Conservation (phyloP, 768 basidiomycete genomes). For the Trametes gibbosa region DNA sequence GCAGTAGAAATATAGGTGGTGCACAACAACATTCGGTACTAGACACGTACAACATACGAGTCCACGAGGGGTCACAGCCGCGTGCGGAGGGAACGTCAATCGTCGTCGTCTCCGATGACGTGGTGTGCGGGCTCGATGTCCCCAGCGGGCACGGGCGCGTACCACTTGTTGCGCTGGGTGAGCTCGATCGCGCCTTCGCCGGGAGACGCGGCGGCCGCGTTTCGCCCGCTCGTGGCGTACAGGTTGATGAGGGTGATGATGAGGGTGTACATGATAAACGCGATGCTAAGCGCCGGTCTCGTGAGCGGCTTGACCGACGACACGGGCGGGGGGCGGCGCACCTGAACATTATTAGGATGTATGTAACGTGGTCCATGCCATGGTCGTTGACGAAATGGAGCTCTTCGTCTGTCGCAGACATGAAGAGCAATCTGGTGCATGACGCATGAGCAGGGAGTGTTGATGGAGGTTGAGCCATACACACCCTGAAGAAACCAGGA, state of each 20-base stretch:
- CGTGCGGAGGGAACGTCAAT: neutral
- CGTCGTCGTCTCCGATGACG: slow-evolving; percentile 52
- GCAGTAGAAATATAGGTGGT: neutral
- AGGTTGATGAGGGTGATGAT: slow-evolving; percentile 69
- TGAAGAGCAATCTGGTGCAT: slow-evolving; percentile 68
- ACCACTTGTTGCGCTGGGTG: slow-evolving; percentile 53
- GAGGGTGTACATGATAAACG: slow-evolving; percentile 77
- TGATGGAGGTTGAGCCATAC: slow-evolving; percentile 13
- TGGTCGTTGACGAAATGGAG: slow-evolving; percentile 62
- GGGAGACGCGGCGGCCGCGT: slow-evolving; percentile 35
- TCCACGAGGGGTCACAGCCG: too few relatives aligned
- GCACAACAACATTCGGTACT: neutral
- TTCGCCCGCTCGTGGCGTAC: slow-evolving; percentile 61
- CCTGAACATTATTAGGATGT: slow-evolving; percentile 83
- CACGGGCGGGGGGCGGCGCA: slow-evolving; percentile 27
- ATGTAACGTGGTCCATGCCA: slow-evolving; percentile 91
- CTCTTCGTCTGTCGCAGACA: slow-evolving; percentile 94
- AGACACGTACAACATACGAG: neutral
- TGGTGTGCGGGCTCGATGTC: slow-evolving; percentile 32
- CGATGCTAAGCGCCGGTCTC: slow-evolving; percentile 42
- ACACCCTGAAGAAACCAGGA: slow-evolving; percentile 73
- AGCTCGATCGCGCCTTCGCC: slow-evolving; percentile 43
- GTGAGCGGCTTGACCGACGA: neutral
- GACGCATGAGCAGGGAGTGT: neutral
- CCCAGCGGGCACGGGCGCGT: slow-evolving; percentile 53